These are phyloP conservation scores for Cladobotryum protrusum DNA, from an alignment of 2,329 filamentous ascomycete species.

Conservation along the genomic window DNA sequence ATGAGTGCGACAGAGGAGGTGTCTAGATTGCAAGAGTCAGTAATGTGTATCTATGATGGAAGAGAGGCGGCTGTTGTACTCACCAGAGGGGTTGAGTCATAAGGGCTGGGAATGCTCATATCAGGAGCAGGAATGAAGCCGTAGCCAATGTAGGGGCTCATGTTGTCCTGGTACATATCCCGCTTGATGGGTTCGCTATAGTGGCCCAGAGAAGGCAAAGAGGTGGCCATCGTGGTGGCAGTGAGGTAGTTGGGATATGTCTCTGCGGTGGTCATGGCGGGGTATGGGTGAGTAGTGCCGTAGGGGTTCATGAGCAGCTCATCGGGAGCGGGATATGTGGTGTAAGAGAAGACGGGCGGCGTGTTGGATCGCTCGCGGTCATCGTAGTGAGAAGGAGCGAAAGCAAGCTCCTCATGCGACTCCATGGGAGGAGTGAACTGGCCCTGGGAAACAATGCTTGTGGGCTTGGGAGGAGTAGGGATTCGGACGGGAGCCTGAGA, in stretches of 20 bases:
- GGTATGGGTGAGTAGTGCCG: conserved; percentile 46
- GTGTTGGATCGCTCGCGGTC: conserved; percentile 65
- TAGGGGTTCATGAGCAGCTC: conserved; percentile 57
- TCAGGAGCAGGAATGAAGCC: conserved; percentile 59
- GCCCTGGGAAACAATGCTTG: conserved; percentile 33
- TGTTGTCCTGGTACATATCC: conserved; percentile 52
- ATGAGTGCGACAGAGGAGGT: conserved; percentile 69
- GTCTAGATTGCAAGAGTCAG: conserved; percentile 55
- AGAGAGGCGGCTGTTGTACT: conserved; percentile 44
- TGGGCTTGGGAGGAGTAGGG: conserved; percentile 29
- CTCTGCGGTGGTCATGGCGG: conserved; percentile 44
- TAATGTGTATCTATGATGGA: conserved; percentile 38
- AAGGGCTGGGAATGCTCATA: conserved; percentile 52
- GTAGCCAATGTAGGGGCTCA: conserved; percentile 64
- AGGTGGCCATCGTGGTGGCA: conserved; percentile 48
- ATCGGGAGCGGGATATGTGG: conserved; percentile 61
- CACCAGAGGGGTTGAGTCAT: conserved; percentile 70
- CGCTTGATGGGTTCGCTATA: conserved; percentile 62
- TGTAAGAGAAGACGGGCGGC: conserved; percentile 62
- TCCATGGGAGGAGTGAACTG: conserved; percentile 59
- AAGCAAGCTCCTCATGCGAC: conserved; percentile 60
- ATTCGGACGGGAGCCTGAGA: conserved; percentile 11
- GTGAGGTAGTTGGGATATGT: conserved; percentile 51
- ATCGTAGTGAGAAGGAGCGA: conserved; percentile 42
- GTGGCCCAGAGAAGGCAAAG: conserved; percentile 59